Evolutionary conservation across 768 basidiomycete genomes (phyloP).

Genomic region (Kwoniella sp.): DNA sequence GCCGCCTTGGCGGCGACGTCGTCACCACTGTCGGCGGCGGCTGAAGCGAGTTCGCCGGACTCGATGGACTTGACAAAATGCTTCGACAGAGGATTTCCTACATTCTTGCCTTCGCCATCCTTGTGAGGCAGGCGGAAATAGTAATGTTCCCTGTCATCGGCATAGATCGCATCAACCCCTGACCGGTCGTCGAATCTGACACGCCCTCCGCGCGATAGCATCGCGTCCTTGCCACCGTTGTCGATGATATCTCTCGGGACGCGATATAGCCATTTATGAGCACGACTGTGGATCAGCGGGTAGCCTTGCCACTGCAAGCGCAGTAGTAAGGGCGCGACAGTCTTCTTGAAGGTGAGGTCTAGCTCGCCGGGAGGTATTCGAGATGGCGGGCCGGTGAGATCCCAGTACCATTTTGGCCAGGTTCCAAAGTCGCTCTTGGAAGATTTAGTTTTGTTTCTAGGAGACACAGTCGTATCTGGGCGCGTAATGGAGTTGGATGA

Average conservation of each 20-base stretch:
- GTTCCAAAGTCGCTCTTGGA: conserved; percentile 30
- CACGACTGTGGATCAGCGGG: conserved; percentile 80
- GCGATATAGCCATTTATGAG: conserved; percentile 90
- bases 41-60: conserved; percentile 82
- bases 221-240: neutral
- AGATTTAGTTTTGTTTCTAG: conserved; percentile 9
- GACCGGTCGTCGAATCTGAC: conserved; percentile 18
- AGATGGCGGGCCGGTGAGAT: conserved; percentile 59
- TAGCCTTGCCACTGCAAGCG: conserved; percentile 83
- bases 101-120: conserved; percentile 90
- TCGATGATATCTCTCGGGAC: conserved; percentile 59
- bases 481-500: too few species aligned
- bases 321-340: conserved; percentile 80
- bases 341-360: conserved; percentile 81
- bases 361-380: conserved; percentile 63
- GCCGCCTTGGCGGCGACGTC: conserved; percentile 64
- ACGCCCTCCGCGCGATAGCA: conserved; percentile 15
- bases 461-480: too few species aligned
- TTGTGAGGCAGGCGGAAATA: conserved; percentile 97
- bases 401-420: conserved; percentile 99
- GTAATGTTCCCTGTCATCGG: conserved; percentile 59
- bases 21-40: conserved; percentile 59
- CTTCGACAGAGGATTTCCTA: conserved; percentile 89
- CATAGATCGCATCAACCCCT: conserved; percentile 55
- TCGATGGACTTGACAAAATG: conserved; percentile 84